phyloP scores from a whole-genome alignment of 2,329 filamentous ascomycete genomes.

The Pyrenophora tritici-repentis region DNA sequence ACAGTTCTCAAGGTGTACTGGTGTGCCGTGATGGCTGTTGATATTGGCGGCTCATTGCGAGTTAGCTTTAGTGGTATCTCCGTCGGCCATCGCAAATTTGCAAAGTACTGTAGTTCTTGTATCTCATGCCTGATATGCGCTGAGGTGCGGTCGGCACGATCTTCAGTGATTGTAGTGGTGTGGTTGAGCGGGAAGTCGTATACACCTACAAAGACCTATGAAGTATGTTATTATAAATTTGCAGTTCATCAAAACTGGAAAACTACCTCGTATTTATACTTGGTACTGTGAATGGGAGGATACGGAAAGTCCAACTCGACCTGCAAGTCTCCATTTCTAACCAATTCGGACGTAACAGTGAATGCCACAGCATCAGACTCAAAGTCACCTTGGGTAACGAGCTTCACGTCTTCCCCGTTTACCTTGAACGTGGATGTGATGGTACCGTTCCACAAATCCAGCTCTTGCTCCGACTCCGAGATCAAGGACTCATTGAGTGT shows the following conservation, averaged over 20 bases:
- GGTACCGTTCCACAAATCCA: conserved; percentile 57
- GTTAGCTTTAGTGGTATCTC: conserved; percentile 42
- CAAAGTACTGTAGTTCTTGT: conserved; percentile 51
- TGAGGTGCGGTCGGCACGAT: conserved; percentile 39
- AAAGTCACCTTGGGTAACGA: conserved; percentile 54
- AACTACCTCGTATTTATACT: conserved; percentile 33
- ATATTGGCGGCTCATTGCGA: conserved; percentile 47
- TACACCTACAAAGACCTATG: conserved; percentile 57
- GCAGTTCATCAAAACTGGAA: neutral
- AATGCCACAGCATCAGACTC: conserved; percentile 54
- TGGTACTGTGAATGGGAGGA: conserved; percentile 43
- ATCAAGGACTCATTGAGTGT: conserved; percentile 22
- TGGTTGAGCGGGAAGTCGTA: conserved; percentile 55
- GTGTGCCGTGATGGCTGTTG: conserved; percentile 46
- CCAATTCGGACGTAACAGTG: conserved; percentile 50
- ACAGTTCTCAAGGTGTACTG: conserved; percentile 20
- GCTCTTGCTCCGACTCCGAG: conserved; percentile 41
- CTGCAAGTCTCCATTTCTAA: conserved; percentile 47
- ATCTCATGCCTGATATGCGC: conserved; percentile 51
- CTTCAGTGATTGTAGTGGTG: conserved; percentile 45
- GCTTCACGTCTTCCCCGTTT: conserved; percentile 46
- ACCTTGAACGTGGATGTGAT: conserved; percentile 54
- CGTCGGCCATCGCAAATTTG: conserved; percentile 48
- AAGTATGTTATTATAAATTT: conserved; percentile 37
- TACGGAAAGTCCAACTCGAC: conserved; percentile 60